phyloP scores from a whole-genome alignment of 495 filamentous ascomycete genomes.

The Bathelium albidoporum region DNA sequence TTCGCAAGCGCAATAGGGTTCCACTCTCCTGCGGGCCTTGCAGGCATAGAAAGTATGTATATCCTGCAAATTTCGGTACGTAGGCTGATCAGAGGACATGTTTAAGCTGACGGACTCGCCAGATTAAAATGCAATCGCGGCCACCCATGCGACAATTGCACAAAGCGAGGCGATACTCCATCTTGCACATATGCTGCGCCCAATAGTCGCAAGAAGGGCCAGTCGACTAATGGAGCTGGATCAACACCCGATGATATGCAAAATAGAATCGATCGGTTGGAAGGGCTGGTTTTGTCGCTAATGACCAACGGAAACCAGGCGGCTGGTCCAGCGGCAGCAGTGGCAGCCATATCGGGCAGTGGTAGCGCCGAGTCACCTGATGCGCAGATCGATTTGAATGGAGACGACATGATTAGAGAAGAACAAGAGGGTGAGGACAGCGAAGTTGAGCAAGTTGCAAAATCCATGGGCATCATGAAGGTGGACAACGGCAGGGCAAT shows the following conservation, averaged over 20 bases:
- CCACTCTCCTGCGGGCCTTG: constrained; percentile 92
- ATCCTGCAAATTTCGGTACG: neutral
- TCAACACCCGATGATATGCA: constrained; percentile 90
- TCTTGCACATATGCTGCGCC: constrained; percentile 87
- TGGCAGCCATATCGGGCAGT: constrained; percentile 53
- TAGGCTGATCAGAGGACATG: neutral
- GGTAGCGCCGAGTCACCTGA: constrained; percentile 40
- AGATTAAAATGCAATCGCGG: constrained; percentile 90
- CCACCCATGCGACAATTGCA: constrained; percentile 90
- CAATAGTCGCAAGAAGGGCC: constrained; percentile 64
- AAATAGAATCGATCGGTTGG: constrained; percentile 91
- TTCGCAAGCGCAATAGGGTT: constrained; percentile 88
- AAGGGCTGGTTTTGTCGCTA: constrained; percentile 86
- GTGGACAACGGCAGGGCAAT: constrained; percentile 74
- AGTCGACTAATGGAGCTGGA: constrained; percentile 45
- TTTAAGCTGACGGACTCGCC: constrained; percentile 9
- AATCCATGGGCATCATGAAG: constrained; percentile 86
- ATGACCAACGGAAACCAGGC: constrained; percentile 77
- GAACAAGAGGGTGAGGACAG: constrained; percentile 55
- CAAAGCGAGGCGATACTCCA: constrained; percentile 71
- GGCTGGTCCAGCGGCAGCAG: constrained; percentile 52
- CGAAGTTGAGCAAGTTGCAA: constrained; percentile 85
- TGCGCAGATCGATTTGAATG: constrained; percentile 43
- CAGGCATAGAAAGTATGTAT: constrained; percentile 79
- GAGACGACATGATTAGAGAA: constrained; percentile 45